Evolutionary conservation across 805 yeast species (phyloP).

Genomic region (Lipomyces orientalis): DNA sequence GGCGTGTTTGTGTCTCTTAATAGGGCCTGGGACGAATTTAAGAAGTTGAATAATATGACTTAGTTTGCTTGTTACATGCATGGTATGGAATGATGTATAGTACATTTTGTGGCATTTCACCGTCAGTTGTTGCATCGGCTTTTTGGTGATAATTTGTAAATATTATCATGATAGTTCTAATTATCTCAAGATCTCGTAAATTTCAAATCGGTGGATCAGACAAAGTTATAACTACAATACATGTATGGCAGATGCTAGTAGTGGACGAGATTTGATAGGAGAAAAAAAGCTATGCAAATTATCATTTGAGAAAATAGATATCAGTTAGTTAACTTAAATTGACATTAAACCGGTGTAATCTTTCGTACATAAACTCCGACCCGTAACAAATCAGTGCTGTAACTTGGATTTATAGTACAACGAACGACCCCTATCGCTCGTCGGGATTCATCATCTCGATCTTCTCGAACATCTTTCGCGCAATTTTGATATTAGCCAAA

Average conservation of each 20-base stretch:
- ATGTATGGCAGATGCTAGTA: too few relatives aligned
- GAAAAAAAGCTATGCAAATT: too few relatives aligned
- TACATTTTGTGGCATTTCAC: background rate
- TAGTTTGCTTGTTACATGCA: background rate
- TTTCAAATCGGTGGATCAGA: background rate
- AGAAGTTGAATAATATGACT: slow-evolving; percentile 58
- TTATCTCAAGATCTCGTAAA: background rate
- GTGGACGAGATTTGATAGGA: too few relatives aligned
- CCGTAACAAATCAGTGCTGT: background rate
- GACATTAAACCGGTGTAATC: too few relatives aligned
- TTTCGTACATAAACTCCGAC: too few relatives aligned
- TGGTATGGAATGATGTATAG: slow-evolving; percentile 3
- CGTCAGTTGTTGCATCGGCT: background rate
- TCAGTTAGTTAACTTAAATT: too few relatives aligned
- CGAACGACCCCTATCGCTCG: background rate
- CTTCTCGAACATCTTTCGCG: slow-evolving; percentile 48
- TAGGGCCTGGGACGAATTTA: slow-evolving; percentile 88
- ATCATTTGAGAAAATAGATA: too few relatives aligned
- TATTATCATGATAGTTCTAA: background rate
- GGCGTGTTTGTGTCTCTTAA: slow-evolving; percentile 82
- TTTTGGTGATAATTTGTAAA: background rate
- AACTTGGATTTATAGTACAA: background rate
- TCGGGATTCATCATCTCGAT: slow-evolving; percentile 43
- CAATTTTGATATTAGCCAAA: slow-evolving; percentile 48
- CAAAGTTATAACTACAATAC: too few relatives aligned